Evolutionary conservation across 257 asterid species (phyloP).

Genomic region (Penstemon davidsonii): DNA sequence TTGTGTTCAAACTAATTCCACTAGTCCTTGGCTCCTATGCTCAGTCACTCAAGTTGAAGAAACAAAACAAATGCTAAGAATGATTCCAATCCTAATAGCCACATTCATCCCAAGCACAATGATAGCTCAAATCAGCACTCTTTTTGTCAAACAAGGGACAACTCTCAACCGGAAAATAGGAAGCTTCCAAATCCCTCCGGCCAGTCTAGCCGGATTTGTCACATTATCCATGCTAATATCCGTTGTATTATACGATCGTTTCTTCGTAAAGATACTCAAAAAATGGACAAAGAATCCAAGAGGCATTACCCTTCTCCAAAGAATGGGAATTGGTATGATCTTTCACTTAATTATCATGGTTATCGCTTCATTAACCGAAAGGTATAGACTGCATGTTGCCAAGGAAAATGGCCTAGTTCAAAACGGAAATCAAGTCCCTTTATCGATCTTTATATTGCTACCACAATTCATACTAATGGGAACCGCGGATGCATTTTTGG

Average conservation of each 20-base stretch:
- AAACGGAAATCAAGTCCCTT: constrained; percentile 51
- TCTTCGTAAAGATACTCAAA: constrained; percentile 39
- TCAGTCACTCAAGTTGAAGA: constrained; percentile 85
- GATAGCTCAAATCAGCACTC: constrained; percentile 70
- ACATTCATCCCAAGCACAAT: constrained; percentile 76
- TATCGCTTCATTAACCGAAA: constrained; percentile 58
- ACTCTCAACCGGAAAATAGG: constrained; percentile 57
- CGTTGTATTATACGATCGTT: constrained; percentile 65
- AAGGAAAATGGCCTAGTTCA: constrained; percentile 41
- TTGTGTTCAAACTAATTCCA: constrained; percentile 49
- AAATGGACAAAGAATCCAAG: constrained; percentile 75
- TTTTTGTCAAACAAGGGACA: constrained; percentile 78
- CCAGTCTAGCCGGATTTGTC: constrained; percentile 69
- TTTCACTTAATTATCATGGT: constrained; percentile 66
- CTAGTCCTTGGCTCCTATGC: constrained; percentile 70
- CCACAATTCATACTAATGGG: constrained; percentile 88
- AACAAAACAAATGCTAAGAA: constrained; percentile 77
- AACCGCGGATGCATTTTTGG: constrained; percentile 73
- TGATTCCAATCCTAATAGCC: constrained; percentile 66
- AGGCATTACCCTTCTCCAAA: constrained; percentile 71
- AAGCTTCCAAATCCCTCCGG: constrained; percentile 69
- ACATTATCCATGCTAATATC: constrained; percentile 72
- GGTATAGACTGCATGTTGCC: constrained; percentile 58
- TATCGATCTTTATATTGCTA: constrained; percentile 58
- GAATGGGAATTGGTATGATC: constrained; percentile 82